phyloP scores from a whole-genome alignment of 2,329 filamentous ascomycete genomes.

The Botrytis galanthina region DNA sequence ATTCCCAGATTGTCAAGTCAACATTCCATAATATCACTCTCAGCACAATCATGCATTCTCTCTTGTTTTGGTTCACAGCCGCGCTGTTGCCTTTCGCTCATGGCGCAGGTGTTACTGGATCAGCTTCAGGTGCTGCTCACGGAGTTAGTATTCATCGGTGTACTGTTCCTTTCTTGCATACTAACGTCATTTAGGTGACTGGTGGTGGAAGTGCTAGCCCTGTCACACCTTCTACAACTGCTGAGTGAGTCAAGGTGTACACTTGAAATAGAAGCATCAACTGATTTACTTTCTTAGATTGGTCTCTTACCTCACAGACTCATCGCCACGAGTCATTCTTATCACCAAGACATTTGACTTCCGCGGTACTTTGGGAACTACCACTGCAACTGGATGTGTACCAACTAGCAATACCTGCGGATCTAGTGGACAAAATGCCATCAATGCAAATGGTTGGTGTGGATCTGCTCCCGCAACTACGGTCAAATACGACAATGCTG shows the following conservation, averaged over 20 bases:
- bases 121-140: conserved; percentile 12
- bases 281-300: conserved; percentile 46
- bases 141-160: not conserved
- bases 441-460: conserved; percentile 24
- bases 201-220: conserved; percentile 55
- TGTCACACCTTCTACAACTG: conserved; percentile 36
- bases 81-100: conserved; percentile 11
- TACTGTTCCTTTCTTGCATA: not conserved
- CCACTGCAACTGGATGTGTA: conserved; percentile 17
- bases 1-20: not conserved
- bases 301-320: conserved; percentile 55
- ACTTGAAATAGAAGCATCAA: not conserved
- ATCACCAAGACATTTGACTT: conserved; percentile 47
- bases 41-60: not conserved
- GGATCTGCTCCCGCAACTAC: conserved; percentile 14
- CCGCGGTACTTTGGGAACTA: conserved; percentile 23
- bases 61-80: conserved; percentile 5
- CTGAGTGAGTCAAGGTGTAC: not conserved
- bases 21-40: not conserved
- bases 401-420: conserved; percentile 20
- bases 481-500: conserved; percentile 26
- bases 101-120: conserved; percentile 13
- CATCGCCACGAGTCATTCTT: conserved; percentile 54
- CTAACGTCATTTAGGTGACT: conserved; percentile 40
- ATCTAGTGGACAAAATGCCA: conserved; percentile 23